Percentiles rank a stretch among this genome's conserved stretches.
These are phyloP conservation scores for Laguncularia racemosa DNA, from an alignment of 345 rosid species.

Conservation along the genomic window DNA sequence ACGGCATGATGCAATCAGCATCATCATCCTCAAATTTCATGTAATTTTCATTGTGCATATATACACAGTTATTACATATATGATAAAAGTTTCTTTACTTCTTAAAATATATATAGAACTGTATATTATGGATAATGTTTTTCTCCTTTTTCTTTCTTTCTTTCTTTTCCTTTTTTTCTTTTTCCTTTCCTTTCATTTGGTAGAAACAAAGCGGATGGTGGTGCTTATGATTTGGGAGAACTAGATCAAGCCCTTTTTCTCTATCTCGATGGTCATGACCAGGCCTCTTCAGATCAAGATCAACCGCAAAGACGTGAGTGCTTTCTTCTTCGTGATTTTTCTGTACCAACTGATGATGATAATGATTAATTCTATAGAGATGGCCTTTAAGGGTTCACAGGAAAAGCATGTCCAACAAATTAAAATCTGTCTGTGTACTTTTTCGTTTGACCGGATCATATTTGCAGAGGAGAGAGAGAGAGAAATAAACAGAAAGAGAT, in stretches of 20 bases:
- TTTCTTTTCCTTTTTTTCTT: not conserved
- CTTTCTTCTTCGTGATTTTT: slow-evolving; percentile 8
- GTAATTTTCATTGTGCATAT: slow-evolving; percentile 26
- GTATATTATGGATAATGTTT: not conserved
- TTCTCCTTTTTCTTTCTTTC: not conserved
- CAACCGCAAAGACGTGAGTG: slow-evolving; percentile 72
- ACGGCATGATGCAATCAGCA: slow-evolving; percentile 44
- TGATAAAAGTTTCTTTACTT: not conserved
- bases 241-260: slow-evolving; percentile 92
- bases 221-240: slow-evolving; percentile 72
- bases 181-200: not conserved
- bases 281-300: slow-evolving; percentile 25
- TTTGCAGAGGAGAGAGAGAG: slow-evolving; percentile 26
- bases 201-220: slow-evolving; percentile 33
- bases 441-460: slow-evolving; percentile 65
- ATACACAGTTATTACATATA: not conserved
- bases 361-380: slow-evolving; percentile 18
- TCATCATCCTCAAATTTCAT: slow-evolving; percentile 54
- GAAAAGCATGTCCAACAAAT: slow-evolving; percentile 47
- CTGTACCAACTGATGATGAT: slow-evolving; percentile 6
- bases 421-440: slow-evolving; percentile 40
- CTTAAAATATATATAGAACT: not conserved
- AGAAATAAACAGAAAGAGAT: not conserved
- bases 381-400: slow-evolving; percentile 35
- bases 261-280: slow-evolving; percentile 86